Evolutionary conservation across 441 rosid species (phyloP), one percentile per base, ranked within the genome.

Genomic region (Aleurites moluccanus): DNA sequence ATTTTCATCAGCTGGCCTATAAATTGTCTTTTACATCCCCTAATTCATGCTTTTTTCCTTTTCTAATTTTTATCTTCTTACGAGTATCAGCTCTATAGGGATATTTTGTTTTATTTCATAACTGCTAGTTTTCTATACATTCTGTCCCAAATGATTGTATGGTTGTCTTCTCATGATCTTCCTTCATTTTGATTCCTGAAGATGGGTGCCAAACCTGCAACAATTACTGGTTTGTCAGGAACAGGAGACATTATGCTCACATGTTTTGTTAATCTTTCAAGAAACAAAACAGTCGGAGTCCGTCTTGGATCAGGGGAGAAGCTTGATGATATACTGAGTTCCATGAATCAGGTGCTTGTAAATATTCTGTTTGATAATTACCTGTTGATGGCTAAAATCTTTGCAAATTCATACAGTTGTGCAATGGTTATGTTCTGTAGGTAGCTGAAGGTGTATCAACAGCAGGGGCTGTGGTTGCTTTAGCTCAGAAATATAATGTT

Each of bases 171-270:
- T 78, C 53, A 67, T 67, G 66, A 35, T 47, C 57, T 50, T 42
- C 64, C 62, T 14, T 35, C 23, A 21, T 30, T 77, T 67, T 49
- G 50, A 63, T 67, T 81, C 73, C 57, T 81, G 75, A 73, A 94
- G 98, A 94, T 94, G 97, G 98, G 97, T 76, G 97, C 93, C 65
- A 94, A 94, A 80, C 91, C 97, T 50, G 88, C 90, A 64, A 94
- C 98, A 73, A 86, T 91, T 76, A 91, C 97, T 25, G 97, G 97
- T 75, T 84, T 92, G 65, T 92, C 97, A 2, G 98, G 98, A 82
- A 94, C 93, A n/a, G 97, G 98, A 62, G 98, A 94, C 84, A 94
- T 91, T 55, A 94, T 92, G 97, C 97, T 91, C 47, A 94, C 97
- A 53, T 92, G 98, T 79, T 94, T 92, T 60, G 96, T 94, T 57